phyloP scores from a whole-genome alignment of 1,284 basidiomycete species.

The Omphalotus olearius region DNA sequence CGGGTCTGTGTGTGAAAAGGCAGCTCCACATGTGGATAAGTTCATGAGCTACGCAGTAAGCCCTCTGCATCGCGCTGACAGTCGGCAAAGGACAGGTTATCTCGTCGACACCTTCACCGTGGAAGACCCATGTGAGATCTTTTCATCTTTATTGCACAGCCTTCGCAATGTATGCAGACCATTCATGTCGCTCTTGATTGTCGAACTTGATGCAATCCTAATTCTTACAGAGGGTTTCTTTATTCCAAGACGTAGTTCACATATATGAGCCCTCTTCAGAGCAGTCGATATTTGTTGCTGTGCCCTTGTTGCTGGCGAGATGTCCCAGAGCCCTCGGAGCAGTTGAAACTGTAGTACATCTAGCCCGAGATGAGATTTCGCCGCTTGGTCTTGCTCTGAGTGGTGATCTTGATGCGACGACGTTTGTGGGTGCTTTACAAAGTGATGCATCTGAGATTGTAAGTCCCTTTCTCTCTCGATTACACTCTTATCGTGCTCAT shows the following conservation, averaged over 20 bases:
- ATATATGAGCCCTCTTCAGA: constrained; percentile 34
- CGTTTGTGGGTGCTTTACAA: background rate
- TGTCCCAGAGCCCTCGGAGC: background rate
- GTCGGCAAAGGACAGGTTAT: constrained; percentile 31
- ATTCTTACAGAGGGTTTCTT: constrained; percentile 15
- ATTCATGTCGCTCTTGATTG: too few relatives aligned
- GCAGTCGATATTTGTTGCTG: constrained; percentile 45
- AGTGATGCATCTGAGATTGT: constrained; percentile 3
- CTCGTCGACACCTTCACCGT: constrained; percentile 34
- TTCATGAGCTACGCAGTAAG: background rate
- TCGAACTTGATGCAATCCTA: background rate
- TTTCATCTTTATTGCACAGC: constrained; percentile 23
- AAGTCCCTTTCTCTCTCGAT: background rate
- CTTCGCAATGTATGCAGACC: constrained; percentile 26
- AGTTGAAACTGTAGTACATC: too few relatives aligned
- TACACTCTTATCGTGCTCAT: too few relatives aligned
- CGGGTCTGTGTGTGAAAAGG: background rate
- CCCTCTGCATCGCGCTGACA: background rate
- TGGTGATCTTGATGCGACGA: too few relatives aligned
- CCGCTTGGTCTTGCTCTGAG: too few relatives aligned
- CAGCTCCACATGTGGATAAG: background rate
- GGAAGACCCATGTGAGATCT: constrained; percentile 20
- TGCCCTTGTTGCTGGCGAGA: constrained; percentile 18
- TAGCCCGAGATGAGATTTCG: too few relatives aligned
- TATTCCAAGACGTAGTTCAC: constrained; percentile 33